Percentiles rank a stretch among this genome's conserved stretches.
phyloP scores from a whole-genome alignment of 1,284 basidiomycete species.

The Meira miltonrushii region DNA sequence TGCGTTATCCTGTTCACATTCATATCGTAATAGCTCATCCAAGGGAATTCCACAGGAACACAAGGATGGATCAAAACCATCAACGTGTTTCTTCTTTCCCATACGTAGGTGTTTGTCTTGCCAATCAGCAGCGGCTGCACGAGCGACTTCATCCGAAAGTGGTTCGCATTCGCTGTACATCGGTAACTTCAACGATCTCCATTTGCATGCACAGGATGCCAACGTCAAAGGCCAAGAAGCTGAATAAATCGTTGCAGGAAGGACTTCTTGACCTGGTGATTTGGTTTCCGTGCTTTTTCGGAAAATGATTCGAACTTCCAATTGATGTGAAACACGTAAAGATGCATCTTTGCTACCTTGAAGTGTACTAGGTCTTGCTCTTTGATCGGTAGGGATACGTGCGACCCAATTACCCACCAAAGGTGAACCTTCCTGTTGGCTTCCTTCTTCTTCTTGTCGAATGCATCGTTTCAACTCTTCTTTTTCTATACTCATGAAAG shows the following conservation, averaged over 20 bases:
- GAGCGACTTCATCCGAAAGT: not conserved
- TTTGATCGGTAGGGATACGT: constrained; percentile 1
- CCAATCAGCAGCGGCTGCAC: too few species aligned
- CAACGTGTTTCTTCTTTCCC: too few species aligned
- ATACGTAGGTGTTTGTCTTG: too few species aligned
- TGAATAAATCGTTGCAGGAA: not conserved
- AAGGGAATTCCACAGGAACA: constrained; percentile 11
- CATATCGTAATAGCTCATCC: constrained; percentile 2
- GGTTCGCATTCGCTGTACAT: constrained; percentile 9
- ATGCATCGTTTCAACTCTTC: constrained; percentile 3
- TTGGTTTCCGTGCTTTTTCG: too few species aligned
- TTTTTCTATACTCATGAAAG: constrained; percentile 1
- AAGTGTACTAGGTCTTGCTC: constrained; percentile 11
- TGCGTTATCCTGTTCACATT: constrained; percentile 10
- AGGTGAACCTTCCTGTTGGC: not conserved
- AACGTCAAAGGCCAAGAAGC: not conserved
- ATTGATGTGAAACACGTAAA: constrained; percentile 5
- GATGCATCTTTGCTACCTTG: constrained; percentile 5
- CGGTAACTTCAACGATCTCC: constrained; percentile 9
- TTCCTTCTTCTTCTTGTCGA: not conserved
- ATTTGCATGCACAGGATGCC: constrained; percentile 1
- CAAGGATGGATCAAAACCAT: not conserved
- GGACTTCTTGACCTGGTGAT: not conserved
- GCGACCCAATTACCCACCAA: constrained; percentile 11
- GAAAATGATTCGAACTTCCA: constrained; percentile 9